Evolutionary conservation across 2,329 filamentous ascomycete genomes (phyloP), one percentile per base, ranked within the genome.

Genomic region (Fusarium sp.): DNA sequence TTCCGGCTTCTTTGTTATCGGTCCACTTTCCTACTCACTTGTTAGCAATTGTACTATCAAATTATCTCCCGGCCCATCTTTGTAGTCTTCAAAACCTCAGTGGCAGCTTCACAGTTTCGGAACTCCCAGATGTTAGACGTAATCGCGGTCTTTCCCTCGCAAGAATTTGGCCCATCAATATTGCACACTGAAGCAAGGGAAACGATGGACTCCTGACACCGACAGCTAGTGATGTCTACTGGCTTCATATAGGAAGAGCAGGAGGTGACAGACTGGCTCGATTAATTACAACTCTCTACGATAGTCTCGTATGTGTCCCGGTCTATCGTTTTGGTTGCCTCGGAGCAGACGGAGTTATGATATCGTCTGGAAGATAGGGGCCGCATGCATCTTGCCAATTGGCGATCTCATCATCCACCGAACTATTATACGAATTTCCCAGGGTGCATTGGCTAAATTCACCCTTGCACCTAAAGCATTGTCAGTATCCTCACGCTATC

Each of bases 41-140:
- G 52, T 68, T 34, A 68, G 37, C 32, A 16, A 16, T 10, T 23
- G n/a, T 30, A 18, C 9, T 7, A 37, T 35, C 3, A 5, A 4
- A 9, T 13, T 41, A 6, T 5, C 8, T 34, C 32, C 32, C 32
- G 32, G 9, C 52, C 6, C 41, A 68, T 60, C 30, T n/a, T 32
- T 35, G 66, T 14, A 18, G 59, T 41, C 8, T 18, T 6, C 2
- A 52, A 11, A n/a, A 52, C 16, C 8, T 52, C 60, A 34, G 57
- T 59, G 2, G 62, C 67, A 18, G 57, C 67, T 6, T 41, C 63
- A n/a, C 67, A 70, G 23, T 66, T 70, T 13, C 32, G 43, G 18
- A 70, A 70, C 32, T 70, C 67, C 67, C 67, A 70, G 23, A 70
- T 66, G 27, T 66, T 34, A 14, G 62, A 56, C 23, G 41, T 62